Evolutionary conservation across 2,329 filamentous ascomycete genomes (phyloP).

Genomic region (Exophiala mesophila): DNA sequence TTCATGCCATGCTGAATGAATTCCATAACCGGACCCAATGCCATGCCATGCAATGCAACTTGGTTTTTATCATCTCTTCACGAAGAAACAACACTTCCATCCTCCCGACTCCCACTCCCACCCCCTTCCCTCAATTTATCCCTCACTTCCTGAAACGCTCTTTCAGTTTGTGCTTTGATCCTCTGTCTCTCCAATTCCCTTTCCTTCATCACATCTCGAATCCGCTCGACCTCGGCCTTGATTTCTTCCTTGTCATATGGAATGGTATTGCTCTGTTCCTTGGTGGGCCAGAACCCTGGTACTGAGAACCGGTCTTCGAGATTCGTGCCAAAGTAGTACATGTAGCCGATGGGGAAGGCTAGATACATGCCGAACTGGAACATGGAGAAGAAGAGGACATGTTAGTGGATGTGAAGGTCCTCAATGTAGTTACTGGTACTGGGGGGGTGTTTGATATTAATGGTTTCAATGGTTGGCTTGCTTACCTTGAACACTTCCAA

Average conservation of each 20-base stretch:
- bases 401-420: no score
- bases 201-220: slow-evolving; percentile 42
- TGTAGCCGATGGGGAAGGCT: slow-evolving; percentile 96
- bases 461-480: no score
- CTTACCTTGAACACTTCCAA: slow-evolving; percentile 90
- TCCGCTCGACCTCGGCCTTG: slow-evolving; percentile 60
- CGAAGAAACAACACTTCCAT: not conserved
- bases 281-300: slow-evolving; percentile 87
- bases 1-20: no score
- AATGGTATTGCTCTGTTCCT: slow-evolving; percentile 49
- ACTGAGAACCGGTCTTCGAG: slow-evolving; percentile 88
- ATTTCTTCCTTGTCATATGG: slow-evolving; percentile 57
- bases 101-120: not conserved
- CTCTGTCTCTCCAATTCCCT: slow-evolving; percentile 8
- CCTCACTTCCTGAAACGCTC: slow-evolving; percentile 31
- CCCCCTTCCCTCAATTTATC: slow-evolving; percentile 31
- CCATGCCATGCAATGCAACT: not conserved
- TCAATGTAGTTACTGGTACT: no score
- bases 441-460: no score
- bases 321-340: slow-evolving; percentile 99
- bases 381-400: slow-evolving; percentile 1
- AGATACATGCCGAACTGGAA: slow-evolving; percentile 93
- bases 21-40: not conserved
- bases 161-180: slow-evolving; percentile 16
- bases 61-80: not conserved